Evolutionary conservation across 805 yeast genomes (phyloP).

Genomic region (Saccharomyces jurei): DNA sequence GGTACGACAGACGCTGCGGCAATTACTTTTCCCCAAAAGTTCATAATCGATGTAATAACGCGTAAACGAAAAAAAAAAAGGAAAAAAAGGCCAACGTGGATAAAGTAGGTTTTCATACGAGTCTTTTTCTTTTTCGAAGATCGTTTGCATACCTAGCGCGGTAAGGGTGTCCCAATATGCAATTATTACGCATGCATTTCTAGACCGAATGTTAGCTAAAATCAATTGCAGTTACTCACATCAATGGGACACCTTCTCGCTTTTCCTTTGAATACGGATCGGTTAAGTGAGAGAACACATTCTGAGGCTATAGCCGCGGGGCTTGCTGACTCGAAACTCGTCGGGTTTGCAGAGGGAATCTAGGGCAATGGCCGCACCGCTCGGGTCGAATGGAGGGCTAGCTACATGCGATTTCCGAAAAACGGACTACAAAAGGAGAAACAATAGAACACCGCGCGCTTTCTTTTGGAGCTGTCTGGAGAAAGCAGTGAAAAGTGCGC

Average conservation of each 20-base stretch:
- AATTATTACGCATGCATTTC: background rate
- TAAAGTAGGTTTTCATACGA: background rate
- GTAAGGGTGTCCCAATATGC: background rate
- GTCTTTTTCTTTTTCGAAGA: background rate
- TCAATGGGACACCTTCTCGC: background rate
- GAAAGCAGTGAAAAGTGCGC: background rate
- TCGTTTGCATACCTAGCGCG: background rate
- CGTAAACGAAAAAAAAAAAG: background rate
- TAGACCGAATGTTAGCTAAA: no score
- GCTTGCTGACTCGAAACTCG: background rate
- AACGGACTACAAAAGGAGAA: background rate
- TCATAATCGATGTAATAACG: background rate
- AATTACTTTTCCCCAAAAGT: background rate
- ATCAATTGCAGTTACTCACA: background rate
- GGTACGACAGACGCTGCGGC: background rate
- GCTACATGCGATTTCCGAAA: background rate
- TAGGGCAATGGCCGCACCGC: background rate
- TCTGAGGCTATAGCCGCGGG: background rate
- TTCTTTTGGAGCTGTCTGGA: background rate
- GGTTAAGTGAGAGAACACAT: background rate
- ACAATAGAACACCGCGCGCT: background rate
- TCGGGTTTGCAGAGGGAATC: background rate
- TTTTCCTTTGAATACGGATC: background rate
- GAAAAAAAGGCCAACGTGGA: background rate
- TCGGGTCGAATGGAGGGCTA: background rate